These are phyloP conservation scores for Acer campestre DNA, from an alignment of 345 rosid species.

Conservation along the genomic window DNA sequence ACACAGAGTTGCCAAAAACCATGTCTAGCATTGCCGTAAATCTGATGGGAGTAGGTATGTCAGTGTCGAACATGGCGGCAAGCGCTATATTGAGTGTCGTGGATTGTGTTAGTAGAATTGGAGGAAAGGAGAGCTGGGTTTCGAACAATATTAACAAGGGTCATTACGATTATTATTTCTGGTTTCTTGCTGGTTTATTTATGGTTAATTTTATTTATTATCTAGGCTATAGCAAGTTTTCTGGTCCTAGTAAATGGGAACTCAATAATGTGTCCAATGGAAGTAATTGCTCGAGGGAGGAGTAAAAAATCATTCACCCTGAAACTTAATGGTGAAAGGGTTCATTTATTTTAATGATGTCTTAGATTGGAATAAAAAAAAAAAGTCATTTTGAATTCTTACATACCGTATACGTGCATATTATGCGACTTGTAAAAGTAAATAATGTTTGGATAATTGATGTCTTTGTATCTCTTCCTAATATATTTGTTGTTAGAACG, in stretches of 20 bases:
- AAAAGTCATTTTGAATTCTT: too few species aligned
- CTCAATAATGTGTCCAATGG: neutral
- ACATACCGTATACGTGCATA: too few species aligned
- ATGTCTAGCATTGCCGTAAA: slow-evolving; percentile 49
- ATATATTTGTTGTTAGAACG: too few species aligned
- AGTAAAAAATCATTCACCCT: too few species aligned
- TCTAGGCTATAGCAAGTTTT: slow-evolving; percentile 39
- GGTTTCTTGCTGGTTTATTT: slow-evolving; percentile 43
- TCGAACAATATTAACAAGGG: slow-evolving; percentile 45
- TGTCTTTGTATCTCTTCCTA: too few species aligned
- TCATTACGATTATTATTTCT: slow-evolving; percentile 56
- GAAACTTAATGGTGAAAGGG: too few species aligned
- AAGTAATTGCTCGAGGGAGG: too few species aligned
- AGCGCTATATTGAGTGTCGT: slow-evolving; percentile 37
- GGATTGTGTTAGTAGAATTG: slow-evolving; percentile 22
- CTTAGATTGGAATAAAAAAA: too few species aligned
- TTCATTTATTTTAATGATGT: too few species aligned
- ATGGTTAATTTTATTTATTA: slow-evolving; percentile 40
- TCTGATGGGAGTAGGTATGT: slow-evolving; percentile 27
- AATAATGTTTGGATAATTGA: too few species aligned
- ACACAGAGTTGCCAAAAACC: slow-evolving; percentile 49
- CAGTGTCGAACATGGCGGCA: slow-evolving; percentile 40
- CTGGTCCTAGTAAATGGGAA: slow-evolving; percentile 37
- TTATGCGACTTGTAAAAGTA: too few species aligned
- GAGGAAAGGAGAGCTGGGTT: slow-evolving; percentile 48